phyloP scores from a whole-genome alignment of 768 basidiomycete species.

The Collybia nuda region DNA sequence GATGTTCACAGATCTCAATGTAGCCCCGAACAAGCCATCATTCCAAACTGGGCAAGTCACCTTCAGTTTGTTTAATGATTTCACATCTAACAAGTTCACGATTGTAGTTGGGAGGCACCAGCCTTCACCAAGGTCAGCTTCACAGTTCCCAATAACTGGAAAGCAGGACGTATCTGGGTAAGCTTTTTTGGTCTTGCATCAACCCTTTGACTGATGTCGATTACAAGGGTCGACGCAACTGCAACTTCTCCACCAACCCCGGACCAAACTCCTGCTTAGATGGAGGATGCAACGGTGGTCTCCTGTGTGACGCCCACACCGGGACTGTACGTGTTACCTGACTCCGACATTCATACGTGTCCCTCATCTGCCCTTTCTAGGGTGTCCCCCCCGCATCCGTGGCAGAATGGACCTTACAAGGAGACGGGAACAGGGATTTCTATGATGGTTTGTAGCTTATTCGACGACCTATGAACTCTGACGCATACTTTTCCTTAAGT shows the following conservation, averaged over 20 bases:
- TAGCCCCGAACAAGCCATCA: conserved; percentile 44
- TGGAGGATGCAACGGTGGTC: conserved; percentile 72
- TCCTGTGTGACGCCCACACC: conserved; percentile 50
- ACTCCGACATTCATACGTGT: neutral
- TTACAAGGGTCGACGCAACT: conserved; percentile 59
- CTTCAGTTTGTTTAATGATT: neutral
- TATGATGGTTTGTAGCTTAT: conserved; percentile 52
- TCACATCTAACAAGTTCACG: neutral
- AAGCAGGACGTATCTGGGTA: conserved; percentile 62
- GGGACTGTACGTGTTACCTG: conserved; percentile 41
- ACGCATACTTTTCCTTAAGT: conserved; percentile 27
- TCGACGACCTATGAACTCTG: neutral
- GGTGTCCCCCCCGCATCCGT: conserved; percentile 70
- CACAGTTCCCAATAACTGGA: conserved; percentile 64
- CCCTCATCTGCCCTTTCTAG: conserved; percentile 14
- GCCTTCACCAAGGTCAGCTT: conserved; percentile 41
- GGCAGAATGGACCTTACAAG: conserved; percentile 66
- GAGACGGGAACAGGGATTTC: conserved; percentile 42
- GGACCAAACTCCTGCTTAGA: conserved; percentile 61
- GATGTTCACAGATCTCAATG: conserved; percentile 62
- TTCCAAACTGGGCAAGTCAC: conserved; percentile 43
- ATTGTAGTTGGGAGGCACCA: conserved; percentile 39
- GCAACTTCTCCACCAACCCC: conserved; percentile 54
- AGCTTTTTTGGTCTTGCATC: neutral
- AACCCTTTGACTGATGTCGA: neutral